Evolutionary conservation across 352 stramenopile genomes (phyloP).

Genomic region (Lagenidium sp.): DNA sequence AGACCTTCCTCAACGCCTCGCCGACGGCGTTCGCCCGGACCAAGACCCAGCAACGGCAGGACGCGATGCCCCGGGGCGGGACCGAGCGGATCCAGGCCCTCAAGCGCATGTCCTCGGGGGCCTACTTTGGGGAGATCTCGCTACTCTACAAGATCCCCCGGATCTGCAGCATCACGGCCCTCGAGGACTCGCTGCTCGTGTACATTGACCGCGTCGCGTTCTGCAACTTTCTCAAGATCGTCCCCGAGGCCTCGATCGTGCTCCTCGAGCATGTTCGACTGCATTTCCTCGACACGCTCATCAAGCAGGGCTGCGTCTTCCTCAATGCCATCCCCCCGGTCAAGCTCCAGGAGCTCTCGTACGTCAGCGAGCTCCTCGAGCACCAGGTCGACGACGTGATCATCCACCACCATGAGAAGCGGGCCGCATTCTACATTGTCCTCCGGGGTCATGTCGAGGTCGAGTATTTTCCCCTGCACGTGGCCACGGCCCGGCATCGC

Average conservation of each 20-base stretch:
- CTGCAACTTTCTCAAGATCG: slow-evolving; percentile 66
- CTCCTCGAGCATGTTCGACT: slow-evolving; percentile 55
- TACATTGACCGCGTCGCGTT: slow-evolving; percentile 61
- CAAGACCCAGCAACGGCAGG: neutral
- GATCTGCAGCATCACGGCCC: slow-evolving; percentile 49
- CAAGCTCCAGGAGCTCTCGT: slow-evolving; percentile 47
- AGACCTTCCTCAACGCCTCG: slow-evolving; percentile 10
- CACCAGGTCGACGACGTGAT: slow-evolving; percentile 18
- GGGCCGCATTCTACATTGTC: slow-evolving; percentile 35
- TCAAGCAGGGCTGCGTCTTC: slow-evolving; percentile 47
- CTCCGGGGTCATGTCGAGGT: slow-evolving; percentile 25
- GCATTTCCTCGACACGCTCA: slow-evolving; percentile 48
- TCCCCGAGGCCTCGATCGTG: slow-evolving; percentile 32
- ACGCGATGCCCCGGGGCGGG: neutral
- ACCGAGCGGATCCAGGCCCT: slow-evolving; percentile 30
- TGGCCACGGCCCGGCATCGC: neutral
- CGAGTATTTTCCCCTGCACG: slow-evolving; percentile 13
- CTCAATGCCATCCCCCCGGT: slow-evolving; percentile 41
- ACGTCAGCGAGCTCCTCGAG: slow-evolving; percentile 42
- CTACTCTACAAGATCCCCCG: slow-evolving; percentile 62
- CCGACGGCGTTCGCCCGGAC: slow-evolving; percentile 15
- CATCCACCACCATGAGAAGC: slow-evolving; percentile 16
- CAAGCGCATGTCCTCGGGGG: slow-evolving; percentile 36
- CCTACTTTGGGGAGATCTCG: slow-evolving; percentile 73
- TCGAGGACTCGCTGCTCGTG: slow-evolving; percentile 51